These are phyloP conservation scores for Castanea sativa DNA, from an alignment of 306 rosid genomes.

Conservation along the genomic window DNA sequence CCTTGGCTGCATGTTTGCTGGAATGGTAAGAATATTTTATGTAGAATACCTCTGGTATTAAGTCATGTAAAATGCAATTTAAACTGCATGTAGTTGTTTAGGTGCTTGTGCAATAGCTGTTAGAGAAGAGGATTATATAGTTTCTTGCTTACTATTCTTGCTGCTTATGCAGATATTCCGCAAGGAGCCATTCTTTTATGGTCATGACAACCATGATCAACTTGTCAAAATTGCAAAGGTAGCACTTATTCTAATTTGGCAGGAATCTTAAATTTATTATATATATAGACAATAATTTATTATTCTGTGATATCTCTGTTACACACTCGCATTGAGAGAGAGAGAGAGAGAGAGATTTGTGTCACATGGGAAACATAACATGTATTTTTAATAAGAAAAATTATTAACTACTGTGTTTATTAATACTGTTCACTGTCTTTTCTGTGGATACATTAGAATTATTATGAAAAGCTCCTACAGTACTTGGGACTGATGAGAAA, in stretches of 20 bases:
- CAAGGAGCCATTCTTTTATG: conserved; percentile 98
- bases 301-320: background rate
- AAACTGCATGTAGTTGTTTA: background rate
- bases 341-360: background rate
- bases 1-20: conserved; percentile 99
- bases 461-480: background rate
- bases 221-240: conserved; percentile 93
- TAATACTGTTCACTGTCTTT: background rate
- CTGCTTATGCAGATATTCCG: conserved; percentile 65
- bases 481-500: background rate
- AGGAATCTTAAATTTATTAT: conserved; percentile 1
- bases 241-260: conserved; percentile 20
- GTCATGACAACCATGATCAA: conserved; percentile 95
- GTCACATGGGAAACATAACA: background rate
- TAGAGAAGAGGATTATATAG: conserved; percentile 1
- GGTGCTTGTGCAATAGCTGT: background rate
- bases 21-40: conserved; percentile 71
- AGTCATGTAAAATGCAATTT: conserved; percentile 5
- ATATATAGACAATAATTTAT: conserved; percentile 6
- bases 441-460: background rate
- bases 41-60: background rate
- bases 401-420: background rate
- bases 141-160: conserved; percentile 24
- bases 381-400: background rate
- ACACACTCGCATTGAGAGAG: too few species aligned